phyloP scores from a whole-genome alignment of 108 stramenopile genomes.

The Conticribra weissflogii region DNA sequence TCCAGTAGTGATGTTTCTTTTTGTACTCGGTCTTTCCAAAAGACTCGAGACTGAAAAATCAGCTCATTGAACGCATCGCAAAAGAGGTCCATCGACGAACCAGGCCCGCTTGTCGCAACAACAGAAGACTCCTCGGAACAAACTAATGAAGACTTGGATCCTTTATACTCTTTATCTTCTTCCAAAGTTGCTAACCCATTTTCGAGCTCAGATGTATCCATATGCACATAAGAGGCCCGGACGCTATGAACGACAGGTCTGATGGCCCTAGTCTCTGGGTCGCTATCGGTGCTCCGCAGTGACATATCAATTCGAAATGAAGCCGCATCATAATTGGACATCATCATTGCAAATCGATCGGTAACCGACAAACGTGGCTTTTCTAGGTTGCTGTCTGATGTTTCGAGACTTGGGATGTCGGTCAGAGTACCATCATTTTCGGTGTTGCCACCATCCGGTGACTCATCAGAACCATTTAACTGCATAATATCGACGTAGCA shows the following conservation, averaged over 20 bases:
- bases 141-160: slow-evolving; percentile 2
- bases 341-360: slow-evolving; percentile 44
- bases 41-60: slow-evolving; percentile 14
- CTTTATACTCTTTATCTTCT: background rate
- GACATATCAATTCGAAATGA: slow-evolving; percentile 20
- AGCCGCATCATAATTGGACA: slow-evolving; percentile 41
- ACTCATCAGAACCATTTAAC: background rate
- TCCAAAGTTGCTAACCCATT: background rate
- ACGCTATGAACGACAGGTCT: slow-evolving; percentile 17
- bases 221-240: slow-evolving; percentile 1
- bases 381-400: background rate
- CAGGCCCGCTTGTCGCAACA: background rate
- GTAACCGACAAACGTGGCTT: slow-evolving; percentile 26
- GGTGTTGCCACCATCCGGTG: background rate
- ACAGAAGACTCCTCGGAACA: slow-evolving; percentile 21
- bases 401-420: too few relatives aligned
- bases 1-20: slow-evolving; percentile 28
- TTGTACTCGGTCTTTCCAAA: slow-evolving; percentile 7
- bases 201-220: background rate
- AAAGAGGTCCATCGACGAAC: slow-evolving; percentile 13
- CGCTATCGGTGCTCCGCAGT: slow-evolving; percentile 10
- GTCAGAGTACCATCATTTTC: background rate
- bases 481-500: background rate
- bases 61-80: slow-evolving; percentile 32
- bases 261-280: slow-evolving; percentile 17